Conservation (phyloP, 495 filamentous ascomycete genomes). For the Neurospora tetrasperma region DNA sequence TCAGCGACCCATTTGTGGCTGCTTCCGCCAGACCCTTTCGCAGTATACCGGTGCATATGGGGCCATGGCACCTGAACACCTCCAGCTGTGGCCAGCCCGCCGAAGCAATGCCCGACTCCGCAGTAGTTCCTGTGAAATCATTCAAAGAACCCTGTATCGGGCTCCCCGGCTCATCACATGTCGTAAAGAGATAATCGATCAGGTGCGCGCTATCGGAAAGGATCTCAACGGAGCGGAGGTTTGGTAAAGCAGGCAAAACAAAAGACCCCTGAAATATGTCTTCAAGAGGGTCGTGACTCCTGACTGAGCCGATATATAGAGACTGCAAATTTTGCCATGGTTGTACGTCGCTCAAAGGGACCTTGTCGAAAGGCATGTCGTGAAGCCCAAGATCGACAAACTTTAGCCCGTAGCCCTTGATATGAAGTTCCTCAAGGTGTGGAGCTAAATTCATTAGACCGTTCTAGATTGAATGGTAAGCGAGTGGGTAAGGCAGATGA, state of each 20-base stretch:
- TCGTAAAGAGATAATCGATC: neutral
- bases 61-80: constrained; percentile 12
- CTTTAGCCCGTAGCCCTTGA: constrained; percentile 5
- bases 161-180: neutral
- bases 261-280: neutral
- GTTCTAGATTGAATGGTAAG: neutral
- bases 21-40: constrained; percentile 4
- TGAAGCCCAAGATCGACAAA: neutral
- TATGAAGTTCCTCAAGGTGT: constrained; percentile 11
- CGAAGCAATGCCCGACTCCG: neutral
- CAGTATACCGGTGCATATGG: constrained; percentile 1
- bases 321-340: neutral
- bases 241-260: neutral
- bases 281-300: neutral
- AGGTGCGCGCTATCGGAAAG: neutral
- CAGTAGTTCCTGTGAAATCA: neutral
- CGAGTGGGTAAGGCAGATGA: neutral
- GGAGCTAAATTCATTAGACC: constrained; percentile 1
- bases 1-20: constrained; percentile 3
- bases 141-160: neutral
- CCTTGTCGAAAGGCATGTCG: neutral
- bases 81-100: constrained; percentile 9
- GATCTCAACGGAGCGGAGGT: neutral
- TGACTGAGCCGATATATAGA: neutral
- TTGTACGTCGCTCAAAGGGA: neutral